Base-by-base conservation (phyloP, 331 rosid genomes). In the Pyrus hybrid region DNA sequence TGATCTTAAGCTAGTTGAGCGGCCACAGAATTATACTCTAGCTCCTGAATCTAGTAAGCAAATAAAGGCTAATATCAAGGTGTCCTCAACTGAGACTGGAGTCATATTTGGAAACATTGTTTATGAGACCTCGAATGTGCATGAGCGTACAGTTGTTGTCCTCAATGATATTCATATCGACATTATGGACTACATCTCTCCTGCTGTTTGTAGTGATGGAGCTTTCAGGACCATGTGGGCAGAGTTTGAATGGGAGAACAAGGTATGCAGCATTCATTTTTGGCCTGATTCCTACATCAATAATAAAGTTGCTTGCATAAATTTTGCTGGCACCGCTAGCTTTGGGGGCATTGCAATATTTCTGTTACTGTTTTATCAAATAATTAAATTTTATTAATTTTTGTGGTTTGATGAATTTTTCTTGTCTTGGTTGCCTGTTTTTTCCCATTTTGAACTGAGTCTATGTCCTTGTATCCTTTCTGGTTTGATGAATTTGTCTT, bases 71-170 rank as follows among this genome's bases (percentile, higher is more conserved):
- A 67, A 66, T 23, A 76, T 76, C 41, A 76, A 76, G 73, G 79
- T 76, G 43, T 76, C 79, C 6, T 76, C 79, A 76, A 76, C 80
- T 9, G 80, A 76, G 23, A 76, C 80, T 2, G 80, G 74, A 76
- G 80, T 76, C 21, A 76, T 76, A 35, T 76, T 76, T 76, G 80
- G 80, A 11, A 76, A 76, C 47, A 76, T 76, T 68, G 80, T 76
- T 16, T 73, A 73, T 17, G 77, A 73, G 57, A 73, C 68, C 43
- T 73, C 77, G 9, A 73, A 73, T 37, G 77, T 73, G 43, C 68
- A 22, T 23, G 77, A 73, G 37, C 54, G 69, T n/a, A 58, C 57
- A 13, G 77, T 73, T 14, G 58, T 73, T 12, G 68, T 73, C 53
- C 77, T 73, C 68, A 61, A 73, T 37, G 77, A 73, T 12, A 73